A percentile compares a stretch with the other conserved stretches of the same genome.
phyloP scores from a whole-genome alignment of 495 filamentous ascomycete genomes.

The Tuber magnatum region DNA sequence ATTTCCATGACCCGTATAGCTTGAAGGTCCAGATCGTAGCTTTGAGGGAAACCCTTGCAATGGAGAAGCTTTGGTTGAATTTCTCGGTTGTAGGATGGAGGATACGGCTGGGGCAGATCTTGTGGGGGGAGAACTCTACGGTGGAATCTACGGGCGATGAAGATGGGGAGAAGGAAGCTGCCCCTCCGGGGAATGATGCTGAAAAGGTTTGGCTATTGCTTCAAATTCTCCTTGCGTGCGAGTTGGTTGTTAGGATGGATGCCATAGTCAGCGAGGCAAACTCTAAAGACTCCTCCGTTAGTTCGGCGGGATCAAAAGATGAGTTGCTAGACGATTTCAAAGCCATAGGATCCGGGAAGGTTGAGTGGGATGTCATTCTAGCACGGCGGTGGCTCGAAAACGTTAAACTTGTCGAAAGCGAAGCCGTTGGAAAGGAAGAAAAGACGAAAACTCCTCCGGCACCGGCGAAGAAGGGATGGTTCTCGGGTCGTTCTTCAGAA shows the following conservation, averaged over 20 bases:
- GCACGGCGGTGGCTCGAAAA: constrained; percentile 71
- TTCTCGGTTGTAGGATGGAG: constrained; percentile 76
- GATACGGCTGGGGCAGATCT: constrained; percentile 67
- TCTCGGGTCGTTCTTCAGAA: constrained; percentile 39
- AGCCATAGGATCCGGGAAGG: constrained; percentile 56
- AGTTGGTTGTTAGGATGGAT: constrained; percentile 68
- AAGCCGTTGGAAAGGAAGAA: constrained; percentile 39
- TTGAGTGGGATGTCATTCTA: constrained; percentile 73
- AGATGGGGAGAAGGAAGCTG: constrained; percentile 44
- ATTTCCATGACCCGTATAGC: constrained; percentile 50
- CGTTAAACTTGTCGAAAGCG: constrained; percentile 50
- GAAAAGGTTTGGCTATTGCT: constrained; percentile 71
- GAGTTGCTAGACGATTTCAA: constrained; percentile 53
- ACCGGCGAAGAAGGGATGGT: constrained; percentile 37
- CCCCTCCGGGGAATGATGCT: constrained; percentile 46
- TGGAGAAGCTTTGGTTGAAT: constrained; percentile 62
- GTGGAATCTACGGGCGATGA: constrained; percentile 42
- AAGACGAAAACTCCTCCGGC: constrained; percentile 42
- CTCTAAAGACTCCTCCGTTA: constrained; percentile 45
- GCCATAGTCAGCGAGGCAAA: constrained; percentile 54
- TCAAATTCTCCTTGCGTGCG: constrained; percentile 69
- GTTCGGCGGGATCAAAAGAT: constrained; percentile 53
- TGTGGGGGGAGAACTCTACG: constrained; percentile 53
- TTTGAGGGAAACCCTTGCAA: constrained; percentile 51
- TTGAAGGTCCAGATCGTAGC: constrained; percentile 54